Conservation (phyloP, 2,329 filamentous ascomycete species). For the Trichoderma gracile region DNA sequence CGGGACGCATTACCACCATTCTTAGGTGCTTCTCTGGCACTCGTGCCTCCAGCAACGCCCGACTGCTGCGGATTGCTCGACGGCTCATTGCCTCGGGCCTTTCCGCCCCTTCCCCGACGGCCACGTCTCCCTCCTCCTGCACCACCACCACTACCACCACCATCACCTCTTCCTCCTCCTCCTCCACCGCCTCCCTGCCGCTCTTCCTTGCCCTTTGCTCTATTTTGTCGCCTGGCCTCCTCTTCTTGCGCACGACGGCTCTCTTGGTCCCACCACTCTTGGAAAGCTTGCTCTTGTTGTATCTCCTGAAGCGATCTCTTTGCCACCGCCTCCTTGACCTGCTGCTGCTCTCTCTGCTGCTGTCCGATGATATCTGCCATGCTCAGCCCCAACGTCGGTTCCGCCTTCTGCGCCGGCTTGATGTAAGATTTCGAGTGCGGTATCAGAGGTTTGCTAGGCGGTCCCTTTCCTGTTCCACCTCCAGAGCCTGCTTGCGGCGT, state of each 20-base stretch:
- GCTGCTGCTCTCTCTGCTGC: conserved; percentile 80
- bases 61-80: conserved; percentile 28
- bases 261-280: conserved; percentile 94
- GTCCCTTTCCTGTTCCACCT: conserved; percentile 36
- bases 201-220: conserved; percentile 45
- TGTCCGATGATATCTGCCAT: conserved; percentile 88
- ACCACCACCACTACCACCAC: too few relatives aligned
- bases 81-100: conserved; percentile 30
- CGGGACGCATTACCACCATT: conserved; percentile 21
- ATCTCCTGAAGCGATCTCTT: conserved; percentile 93
- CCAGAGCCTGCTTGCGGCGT: conserved; percentile 34
- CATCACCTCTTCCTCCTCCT: conserved; percentile 40
- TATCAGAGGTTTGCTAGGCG: conserved; percentile 45
- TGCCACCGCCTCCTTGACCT: conserved; percentile 77
- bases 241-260: conserved; percentile 69
- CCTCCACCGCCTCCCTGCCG: conserved; percentile 31
- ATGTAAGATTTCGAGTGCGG: conserved; percentile 65
- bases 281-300: conserved; percentile 94
- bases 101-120: conserved; percentile 35
- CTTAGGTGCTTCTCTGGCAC: conserved; percentile 20
- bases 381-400: conserved; percentile 67
- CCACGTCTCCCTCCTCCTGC: conserved; percentile 35
- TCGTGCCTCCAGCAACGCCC: conserved; percentile 25
- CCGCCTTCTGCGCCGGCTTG: conserved; percentile 58
- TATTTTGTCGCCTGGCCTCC: conserved; percentile 47